A percentile compares a stretch with the other conserved stretches of the same genome.
phyloP scores from a whole-genome alignment of 495 filamentous ascomycete species.

The Penicillium dipodomyicola region DNA sequence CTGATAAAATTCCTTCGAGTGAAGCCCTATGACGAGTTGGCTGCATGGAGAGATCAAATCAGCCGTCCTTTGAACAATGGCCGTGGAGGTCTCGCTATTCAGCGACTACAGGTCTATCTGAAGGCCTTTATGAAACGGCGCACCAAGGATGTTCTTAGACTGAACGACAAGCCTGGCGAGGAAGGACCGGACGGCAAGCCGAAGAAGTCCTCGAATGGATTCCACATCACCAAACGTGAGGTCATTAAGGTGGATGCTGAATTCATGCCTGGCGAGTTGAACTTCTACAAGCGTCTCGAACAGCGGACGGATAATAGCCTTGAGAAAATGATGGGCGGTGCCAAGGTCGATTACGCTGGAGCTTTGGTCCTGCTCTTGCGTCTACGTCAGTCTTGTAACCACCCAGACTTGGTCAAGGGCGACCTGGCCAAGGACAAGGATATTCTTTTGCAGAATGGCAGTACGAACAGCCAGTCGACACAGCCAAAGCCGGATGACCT shows the following conservation, averaged over 20 bases:
- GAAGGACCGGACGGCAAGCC: slow-evolving; percentile 45
- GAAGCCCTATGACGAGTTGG: slow-evolving; percentile 78
- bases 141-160: slow-evolving; percentile 90
- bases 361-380: slow-evolving; percentile 86
- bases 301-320: slow-evolving; percentile 79
- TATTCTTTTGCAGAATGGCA: slow-evolving; percentile 62
- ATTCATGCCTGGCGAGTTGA: slow-evolving; percentile 74
- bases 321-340: slow-evolving; percentile 78
- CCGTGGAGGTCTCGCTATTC: slow-evolving; percentile 83
- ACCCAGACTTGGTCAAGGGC: slow-evolving; percentile 79
- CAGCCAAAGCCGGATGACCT: slow-evolving; percentile 58
- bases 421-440: slow-evolving; percentile 86
- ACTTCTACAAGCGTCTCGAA: slow-evolving; percentile 83
- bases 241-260: slow-evolving; percentile 76
- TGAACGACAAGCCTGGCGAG: slow-evolving; percentile 69
- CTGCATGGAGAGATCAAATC: slow-evolving; percentile 85
- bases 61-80: slow-evolving; percentile 80
- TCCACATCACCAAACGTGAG: slow-evolving; percentile 84
- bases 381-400: slow-evolving; percentile 90
- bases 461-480: slow-evolving; percentile 43
- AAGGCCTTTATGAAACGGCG: slow-evolving; percentile 94
- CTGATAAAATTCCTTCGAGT: slow-evolving; percentile 92
- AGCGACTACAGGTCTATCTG: slow-evolving; percentile 76
- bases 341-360: slow-evolving; percentile 71
- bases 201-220: slow-evolving; percentile 57